These are phyloP conservation scores for Arctostaphylos glauca DNA, from an alignment of 148 eudicot genomes.

Conservation along the genomic window DNA sequence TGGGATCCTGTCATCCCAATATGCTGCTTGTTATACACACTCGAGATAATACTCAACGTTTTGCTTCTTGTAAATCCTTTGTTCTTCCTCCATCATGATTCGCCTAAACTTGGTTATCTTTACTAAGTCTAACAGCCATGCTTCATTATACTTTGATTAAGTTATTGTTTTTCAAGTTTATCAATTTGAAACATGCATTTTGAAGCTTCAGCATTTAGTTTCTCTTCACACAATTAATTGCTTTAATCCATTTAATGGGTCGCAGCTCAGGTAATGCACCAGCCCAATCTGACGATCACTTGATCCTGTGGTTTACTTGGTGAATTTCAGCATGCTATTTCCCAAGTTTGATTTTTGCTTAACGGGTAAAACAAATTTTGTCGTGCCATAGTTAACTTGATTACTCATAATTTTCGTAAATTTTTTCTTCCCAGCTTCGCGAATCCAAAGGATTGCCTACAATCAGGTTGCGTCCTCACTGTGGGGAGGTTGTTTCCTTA, in stretches of 20 bases:
- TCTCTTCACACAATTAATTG: neutral
- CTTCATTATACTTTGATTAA: neutral
- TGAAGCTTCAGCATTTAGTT: neutral
- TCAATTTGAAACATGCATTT: neutral
- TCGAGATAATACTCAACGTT: neutral
- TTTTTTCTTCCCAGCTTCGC: slow-evolving; percentile 51
- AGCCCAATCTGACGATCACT: neutral
- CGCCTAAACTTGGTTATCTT: neutral
- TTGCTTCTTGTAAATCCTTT: slow-evolving; percentile 4
- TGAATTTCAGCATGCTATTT: neutral
- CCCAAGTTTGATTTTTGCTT: neutral
- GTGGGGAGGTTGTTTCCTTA: slow-evolving; percentile 61
- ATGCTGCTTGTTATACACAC: neutral
- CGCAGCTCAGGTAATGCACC: neutral
- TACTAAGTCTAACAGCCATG: neutral
- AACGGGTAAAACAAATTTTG: neutral
- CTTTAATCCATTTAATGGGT: neutral
- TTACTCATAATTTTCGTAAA: neutral
- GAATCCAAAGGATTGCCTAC: slow-evolving; percentile 72
- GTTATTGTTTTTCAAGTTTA: neutral
- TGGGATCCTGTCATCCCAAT: neutral
- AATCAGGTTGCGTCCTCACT: slow-evolving; percentile 76
- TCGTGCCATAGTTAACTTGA: neutral
- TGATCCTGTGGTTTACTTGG: slow-evolving; percentile 1
- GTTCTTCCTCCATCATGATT: neutral